These are phyloP conservation scores for Nakazawaea peltata DNA, from an alignment of 805 yeast genomes.

Conservation along the genomic window DNA sequence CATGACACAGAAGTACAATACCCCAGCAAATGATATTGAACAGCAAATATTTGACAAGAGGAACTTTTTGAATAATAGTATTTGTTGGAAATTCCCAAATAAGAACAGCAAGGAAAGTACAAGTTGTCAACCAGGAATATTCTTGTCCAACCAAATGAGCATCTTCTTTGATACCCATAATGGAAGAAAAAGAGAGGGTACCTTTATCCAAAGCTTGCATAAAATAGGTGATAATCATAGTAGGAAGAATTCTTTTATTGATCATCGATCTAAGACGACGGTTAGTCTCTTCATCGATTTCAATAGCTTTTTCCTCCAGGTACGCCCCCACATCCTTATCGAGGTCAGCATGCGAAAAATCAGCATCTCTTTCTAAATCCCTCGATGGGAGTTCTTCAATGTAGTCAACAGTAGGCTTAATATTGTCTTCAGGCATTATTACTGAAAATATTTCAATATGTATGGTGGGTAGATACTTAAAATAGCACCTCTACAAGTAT, in stretches of 20 bases:
- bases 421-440: too few relatives aligned
- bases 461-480: too few relatives aligned
- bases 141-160: slow-evolving; percentile 34
- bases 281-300: slow-evolving; percentile 19
- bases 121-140: slow-evolving; percentile 42
- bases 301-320: slow-evolving; percentile 13
- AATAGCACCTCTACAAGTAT: too few relatives aligned
- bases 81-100: slow-evolving; percentile 34
- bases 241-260: slow-evolving; percentile 29
- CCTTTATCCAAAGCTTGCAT: slow-evolving; percentile 28
- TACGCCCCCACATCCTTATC: slow-evolving; percentile 2
- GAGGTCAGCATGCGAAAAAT: neutral
- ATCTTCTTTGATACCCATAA: slow-evolving; percentile 38
- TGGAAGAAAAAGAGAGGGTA: slow-evolving; percentile 20
- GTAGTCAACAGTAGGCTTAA: slow-evolving; percentile 3
- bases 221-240: slow-evolving; percentile 38
- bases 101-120: slow-evolving; percentile 41
- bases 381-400: neutral
- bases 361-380: neutral
- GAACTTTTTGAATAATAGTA: slow-evolving; percentile 31
- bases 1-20: slow-evolving; percentile 30
- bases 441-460: too few relatives aligned
- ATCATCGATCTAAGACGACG: slow-evolving; percentile 17
- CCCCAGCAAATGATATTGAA: slow-evolving; percentile 34
- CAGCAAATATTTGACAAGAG: slow-evolving; percentile 28